phyloP scores from a whole-genome alignment of 345 rosid species.

The Acer negundo region DNA sequence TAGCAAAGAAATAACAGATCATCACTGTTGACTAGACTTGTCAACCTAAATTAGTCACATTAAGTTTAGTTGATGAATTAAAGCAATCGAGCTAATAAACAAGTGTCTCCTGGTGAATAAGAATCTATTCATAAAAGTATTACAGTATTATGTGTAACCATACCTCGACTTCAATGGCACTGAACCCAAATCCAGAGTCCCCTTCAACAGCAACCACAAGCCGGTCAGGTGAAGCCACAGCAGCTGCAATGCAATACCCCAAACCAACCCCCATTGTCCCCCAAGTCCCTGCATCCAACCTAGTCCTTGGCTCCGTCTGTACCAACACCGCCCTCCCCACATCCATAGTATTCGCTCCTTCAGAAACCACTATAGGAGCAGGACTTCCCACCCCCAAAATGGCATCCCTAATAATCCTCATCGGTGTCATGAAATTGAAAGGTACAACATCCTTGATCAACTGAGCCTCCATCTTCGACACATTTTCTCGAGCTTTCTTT shows the following conservation, averaged over 20 bases:
- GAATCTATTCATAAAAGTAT: background rate
- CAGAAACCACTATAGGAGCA: constrained; percentile 84
- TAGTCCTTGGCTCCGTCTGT: constrained; percentile 94
- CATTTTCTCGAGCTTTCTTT: constrained; percentile 68
- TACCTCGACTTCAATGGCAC: constrained; percentile 99
- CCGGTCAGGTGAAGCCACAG: constrained; percentile 82
- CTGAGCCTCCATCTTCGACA: constrained; percentile 78
- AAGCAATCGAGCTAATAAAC: background rate
- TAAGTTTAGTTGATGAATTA: background rate
- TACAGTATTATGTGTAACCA: background rate
- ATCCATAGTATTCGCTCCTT: constrained; percentile 99
- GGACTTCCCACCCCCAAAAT: constrained; percentile 71
- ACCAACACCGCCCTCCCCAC: constrained; percentile 92
- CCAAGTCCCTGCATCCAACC: constrained; percentile 99
- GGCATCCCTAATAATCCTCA: constrained; percentile 94
- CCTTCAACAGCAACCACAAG: constrained; percentile 98
- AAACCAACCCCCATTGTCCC: constrained; percentile 99
- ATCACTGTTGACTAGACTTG: background rate
- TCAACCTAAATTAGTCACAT: background rate
- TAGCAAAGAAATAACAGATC: background rate
- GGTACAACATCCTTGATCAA: constrained; percentile 91
- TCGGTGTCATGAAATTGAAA: constrained; percentile 84
- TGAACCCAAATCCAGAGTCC: constrained; percentile 96
- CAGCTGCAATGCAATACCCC: constrained; percentile 98
- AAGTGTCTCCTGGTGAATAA: background rate